These are phyloP conservation scores for Leccinum ochraceum DNA, from an alignment of 768 basidiomycete species.

Conservation along the genomic window DNA sequence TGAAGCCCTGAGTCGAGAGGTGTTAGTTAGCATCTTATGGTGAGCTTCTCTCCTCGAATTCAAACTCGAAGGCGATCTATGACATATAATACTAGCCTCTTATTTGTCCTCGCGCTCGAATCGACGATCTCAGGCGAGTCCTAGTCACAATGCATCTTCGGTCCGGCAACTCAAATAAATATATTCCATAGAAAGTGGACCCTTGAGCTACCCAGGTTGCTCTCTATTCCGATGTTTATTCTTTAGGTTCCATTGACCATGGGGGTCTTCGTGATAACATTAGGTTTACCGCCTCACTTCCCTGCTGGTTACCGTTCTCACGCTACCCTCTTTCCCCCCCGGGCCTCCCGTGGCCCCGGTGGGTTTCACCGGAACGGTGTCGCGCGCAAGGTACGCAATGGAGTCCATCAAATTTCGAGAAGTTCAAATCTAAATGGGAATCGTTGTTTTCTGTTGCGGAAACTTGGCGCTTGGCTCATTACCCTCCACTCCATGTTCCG, in stretches of 20 bases:
- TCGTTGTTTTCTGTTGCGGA: slow-evolving; percentile 8
- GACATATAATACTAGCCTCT: background rate
- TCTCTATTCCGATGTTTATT: background rate
- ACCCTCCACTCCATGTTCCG: background rate
- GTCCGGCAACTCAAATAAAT: background rate
- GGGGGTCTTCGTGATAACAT: background rate
- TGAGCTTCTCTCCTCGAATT: background rate
- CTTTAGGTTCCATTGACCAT: background rate
- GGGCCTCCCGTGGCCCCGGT: background rate
- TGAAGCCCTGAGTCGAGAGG: background rate
- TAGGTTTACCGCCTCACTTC: background rate
- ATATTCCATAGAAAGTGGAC: background rate
- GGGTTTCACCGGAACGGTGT: background rate
- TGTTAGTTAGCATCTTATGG: background rate
- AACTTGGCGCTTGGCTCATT: slow-evolving; percentile 3
- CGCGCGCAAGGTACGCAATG: background rate
- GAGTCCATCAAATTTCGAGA: background rate
- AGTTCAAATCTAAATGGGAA: background rate
- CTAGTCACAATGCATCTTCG: background rate
- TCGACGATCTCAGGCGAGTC: slow-evolving; percentile 2
- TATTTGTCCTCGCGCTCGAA: background rate
- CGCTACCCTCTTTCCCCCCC: background rate
- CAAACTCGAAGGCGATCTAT: background rate
- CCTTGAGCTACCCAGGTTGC: background rate
- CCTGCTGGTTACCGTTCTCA: background rate